These are phyloP conservation scores for Rhododendron molle DNA, from an alignment of 148 eudicot species.

Conservation along the genomic window DNA sequence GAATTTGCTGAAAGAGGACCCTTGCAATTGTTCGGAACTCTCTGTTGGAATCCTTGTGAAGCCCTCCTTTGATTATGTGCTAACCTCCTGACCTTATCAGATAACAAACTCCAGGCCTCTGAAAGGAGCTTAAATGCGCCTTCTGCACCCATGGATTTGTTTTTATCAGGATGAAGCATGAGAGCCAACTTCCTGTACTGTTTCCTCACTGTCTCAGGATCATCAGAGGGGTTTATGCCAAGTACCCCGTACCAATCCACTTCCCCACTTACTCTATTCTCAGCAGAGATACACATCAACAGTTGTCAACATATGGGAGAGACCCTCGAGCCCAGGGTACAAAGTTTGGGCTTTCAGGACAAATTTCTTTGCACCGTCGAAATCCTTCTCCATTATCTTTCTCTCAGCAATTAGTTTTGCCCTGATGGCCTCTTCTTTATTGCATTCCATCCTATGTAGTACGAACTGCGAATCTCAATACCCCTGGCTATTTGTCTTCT, in stretches of 20 bases:
- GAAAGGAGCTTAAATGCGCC: no score
- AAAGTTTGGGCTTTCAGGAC: conserved; percentile 39
- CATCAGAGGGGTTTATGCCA: conserved; percentile 52
- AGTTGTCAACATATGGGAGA: conserved; percentile 36
- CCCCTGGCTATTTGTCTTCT: not conserved
- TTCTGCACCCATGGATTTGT: no score
- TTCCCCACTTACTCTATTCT: conserved; percentile 44
- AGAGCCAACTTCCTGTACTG: no score
- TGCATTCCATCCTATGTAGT: conserved; percentile 42
- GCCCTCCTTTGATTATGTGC: conserved; percentile 49
- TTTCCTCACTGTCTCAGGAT: conserved; percentile 32
- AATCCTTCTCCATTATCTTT: conserved; percentile 39
- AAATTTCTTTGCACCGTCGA: conserved; percentile 45
- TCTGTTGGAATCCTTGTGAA: conserved; percentile 38
- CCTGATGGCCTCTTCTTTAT: conserved; percentile 47
- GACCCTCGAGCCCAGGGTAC: conserved; percentile 45
- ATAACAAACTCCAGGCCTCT: conserved; percentile 58
- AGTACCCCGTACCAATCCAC: conserved; percentile 73
- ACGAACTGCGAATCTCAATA: not conserved
- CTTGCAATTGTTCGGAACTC: conserved; percentile 25
- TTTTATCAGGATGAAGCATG: no score
- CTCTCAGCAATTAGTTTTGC: conserved; percentile 51
- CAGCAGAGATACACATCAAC: conserved; percentile 46
- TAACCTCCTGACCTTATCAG: conserved; percentile 57
- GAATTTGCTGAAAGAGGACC: conserved; percentile 31